Evolutionary conservation across 352 stramenopile genomes (phyloP), one percentile per base, ranked within the genome.

Genomic region (Elongisporangium anandrum): DNA sequence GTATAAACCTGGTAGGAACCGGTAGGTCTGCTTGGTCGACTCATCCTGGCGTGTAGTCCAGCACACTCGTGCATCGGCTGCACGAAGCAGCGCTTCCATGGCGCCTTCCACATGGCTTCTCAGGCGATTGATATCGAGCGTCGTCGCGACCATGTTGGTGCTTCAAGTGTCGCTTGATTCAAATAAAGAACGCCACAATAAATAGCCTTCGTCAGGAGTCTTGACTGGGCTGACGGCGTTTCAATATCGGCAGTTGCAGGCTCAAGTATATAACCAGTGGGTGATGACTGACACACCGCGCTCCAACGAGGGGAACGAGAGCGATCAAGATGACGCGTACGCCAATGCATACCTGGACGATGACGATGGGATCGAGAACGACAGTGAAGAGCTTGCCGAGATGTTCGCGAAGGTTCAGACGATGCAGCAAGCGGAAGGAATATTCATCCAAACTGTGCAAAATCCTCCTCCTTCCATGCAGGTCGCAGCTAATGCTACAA

Each of bases 371-470:
- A 58, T 75, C 41, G 68, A 73, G 20, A 76, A 77, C 38, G 72
- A 86, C 24, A 78, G 76, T n/a, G 72, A 63, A 16, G 79, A 91
- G 48, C 68, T 90, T 4, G 77, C 81, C 8, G 76, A 77, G 20
- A 89, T 90, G 80, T 77, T 92, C 24, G 78, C 83, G 41, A 93
- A 90, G 60, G 77, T 89, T 9, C 65, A 88, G 50, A 88, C 61
- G 3, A 81, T 92, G 47, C 80, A 90, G 48, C 69, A 82, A 47
- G 57, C 64, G 1, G 72, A 88, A 53, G 68, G 66, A 1, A 60
- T 70, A 21, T 7, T 59, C n/a, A 41, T 41, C 9, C 29, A 41
- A 8, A 4, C 29, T 8, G 29, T 41, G 1, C 29, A 9, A 41
- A 41, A 13, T 41, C 29, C 29, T 41, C 4, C 29, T 13, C 24